These are phyloP conservation scores for Solanum sejunctum DNA, from an alignment of 257 asterid genomes.

Conservation along the genomic window DNA sequence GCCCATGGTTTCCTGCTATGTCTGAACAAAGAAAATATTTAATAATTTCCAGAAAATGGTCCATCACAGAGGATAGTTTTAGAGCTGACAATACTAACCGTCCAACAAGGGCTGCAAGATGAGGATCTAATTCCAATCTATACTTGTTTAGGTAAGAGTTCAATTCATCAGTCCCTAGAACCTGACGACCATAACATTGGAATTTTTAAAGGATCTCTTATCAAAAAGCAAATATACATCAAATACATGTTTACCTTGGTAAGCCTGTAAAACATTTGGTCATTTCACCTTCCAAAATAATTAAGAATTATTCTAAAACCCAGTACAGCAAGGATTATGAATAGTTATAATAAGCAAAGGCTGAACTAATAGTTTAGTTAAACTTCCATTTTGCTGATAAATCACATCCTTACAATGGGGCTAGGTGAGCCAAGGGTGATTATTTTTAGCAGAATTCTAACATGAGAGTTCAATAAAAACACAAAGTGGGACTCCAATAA, in stretches of 20 bases:
- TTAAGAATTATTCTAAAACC: not conserved
- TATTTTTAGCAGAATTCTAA: not conserved
- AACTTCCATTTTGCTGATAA: not conserved
- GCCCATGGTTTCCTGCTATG: conserved; percentile 25
- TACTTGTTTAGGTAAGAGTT: conserved; percentile 55
- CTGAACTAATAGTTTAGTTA: not conserved
- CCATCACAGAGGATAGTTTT: not conserved
- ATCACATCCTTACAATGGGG: not conserved
- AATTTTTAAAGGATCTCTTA: not conserved
- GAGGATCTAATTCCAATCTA: conserved; percentile 51
- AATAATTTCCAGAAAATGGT: not conserved
- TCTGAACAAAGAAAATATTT: conserved; percentile 7
- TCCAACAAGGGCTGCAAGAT: conserved; percentile 74
- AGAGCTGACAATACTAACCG: conserved; percentile 23
- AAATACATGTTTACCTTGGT: not conserved
- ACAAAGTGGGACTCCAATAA: not conserved
- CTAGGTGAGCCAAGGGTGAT: not conserved
- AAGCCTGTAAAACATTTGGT: not conserved
- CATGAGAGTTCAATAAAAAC: not conserved
- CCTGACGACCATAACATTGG: conserved; percentile 22
- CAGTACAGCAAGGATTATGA: not conserved
- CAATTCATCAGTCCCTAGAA: conserved; percentile 68
- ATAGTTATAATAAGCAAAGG: not conserved
- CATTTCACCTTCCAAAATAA: not conserved
- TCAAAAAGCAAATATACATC: not conserved